phyloP scores from a whole-genome alignment of 139 green algal species.

The Chlorella sp. region DNA sequence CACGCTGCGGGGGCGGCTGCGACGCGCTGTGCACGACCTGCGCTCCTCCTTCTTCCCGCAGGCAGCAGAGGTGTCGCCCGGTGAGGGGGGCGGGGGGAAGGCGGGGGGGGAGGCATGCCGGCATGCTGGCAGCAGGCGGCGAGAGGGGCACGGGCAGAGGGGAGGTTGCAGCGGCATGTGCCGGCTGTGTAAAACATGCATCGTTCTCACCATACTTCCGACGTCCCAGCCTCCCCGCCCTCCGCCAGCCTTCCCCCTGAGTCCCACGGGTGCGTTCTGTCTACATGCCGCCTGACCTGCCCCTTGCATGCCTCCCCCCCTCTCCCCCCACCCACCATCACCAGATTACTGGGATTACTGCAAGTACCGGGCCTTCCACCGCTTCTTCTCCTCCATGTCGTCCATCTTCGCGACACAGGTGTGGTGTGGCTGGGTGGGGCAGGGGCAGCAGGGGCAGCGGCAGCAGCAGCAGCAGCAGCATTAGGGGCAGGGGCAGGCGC shows the following conservation, averaged over 20 bases:
- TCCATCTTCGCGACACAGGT: slow-evolving; percentile 79
- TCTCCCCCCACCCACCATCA: not conserved
- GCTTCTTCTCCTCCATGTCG: slow-evolving; percentile 81
- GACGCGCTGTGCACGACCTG: slow-evolving; percentile 11
- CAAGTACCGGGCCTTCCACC: slow-evolving; percentile 79
- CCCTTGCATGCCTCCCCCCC: not conserved
- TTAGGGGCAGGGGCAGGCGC: too few species aligned
- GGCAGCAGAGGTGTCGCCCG: slow-evolving; percentile 12
- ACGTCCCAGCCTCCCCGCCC: too few species aligned
- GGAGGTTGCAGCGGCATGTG: too few species aligned
- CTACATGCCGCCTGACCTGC: not conserved
- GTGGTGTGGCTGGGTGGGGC: not conserved
- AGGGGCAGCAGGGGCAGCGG: not conserved
- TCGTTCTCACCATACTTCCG: not conserved
- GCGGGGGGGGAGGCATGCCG: too few species aligned
- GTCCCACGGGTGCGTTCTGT: not conserved
- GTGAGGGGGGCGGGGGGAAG: not conserved
- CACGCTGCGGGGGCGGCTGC: slow-evolving; percentile 25
- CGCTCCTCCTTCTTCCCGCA: slow-evolving; percentile 45
- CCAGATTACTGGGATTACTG: slow-evolving; percentile 93
- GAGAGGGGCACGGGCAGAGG: too few species aligned
- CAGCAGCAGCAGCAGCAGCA: too few species aligned
- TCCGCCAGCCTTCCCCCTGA: not conserved
- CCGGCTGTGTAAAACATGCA: too few species aligned
- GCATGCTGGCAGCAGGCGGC: too few species aligned